phyloP scores from a whole-genome alignment of 2,329 filamentous ascomycete genomes.

The Talaromyces sp. region DNA sequence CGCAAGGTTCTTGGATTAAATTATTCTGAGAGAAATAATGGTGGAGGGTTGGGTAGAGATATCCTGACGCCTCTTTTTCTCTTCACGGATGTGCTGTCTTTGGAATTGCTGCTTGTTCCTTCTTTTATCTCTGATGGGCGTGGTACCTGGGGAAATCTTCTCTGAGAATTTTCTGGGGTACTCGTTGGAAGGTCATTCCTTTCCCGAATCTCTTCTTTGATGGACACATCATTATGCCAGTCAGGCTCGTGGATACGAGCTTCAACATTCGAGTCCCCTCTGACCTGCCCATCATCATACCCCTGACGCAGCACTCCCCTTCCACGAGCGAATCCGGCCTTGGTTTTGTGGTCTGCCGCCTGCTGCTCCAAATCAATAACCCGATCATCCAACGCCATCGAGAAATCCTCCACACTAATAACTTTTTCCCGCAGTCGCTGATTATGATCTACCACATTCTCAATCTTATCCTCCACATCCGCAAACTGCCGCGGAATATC shows the following conservation, averaged over 20 bases:
- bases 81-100: background rate
- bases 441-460: constrained; percentile 21
- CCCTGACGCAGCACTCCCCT: background rate
- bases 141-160: background rate
- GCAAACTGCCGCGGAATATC: constrained; percentile 21
- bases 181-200: background rate
- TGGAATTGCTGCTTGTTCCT: background rate
- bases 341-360: background rate
- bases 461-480: constrained; percentile 23
- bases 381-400: constrained; percentile 17
- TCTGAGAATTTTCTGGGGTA: background rate
- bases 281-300: background rate
- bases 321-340: background rate
- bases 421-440: constrained; percentile 21
- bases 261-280: background rate
- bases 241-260: background rate
- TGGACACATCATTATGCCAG: background rate
- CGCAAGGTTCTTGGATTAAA: background rate
- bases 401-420: constrained; percentile 21
- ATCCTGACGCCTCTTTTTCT: background rate
- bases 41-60: constrained; percentile 1
- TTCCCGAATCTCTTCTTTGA: background rate
- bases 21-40: constrained; percentile 1
- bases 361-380: constrained; percentile 18
- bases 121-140: background rate